phyloP scores from a whole-genome alignment of 2,329 filamentous ascomycete genomes.

The Xylaria sp. region DNA sequence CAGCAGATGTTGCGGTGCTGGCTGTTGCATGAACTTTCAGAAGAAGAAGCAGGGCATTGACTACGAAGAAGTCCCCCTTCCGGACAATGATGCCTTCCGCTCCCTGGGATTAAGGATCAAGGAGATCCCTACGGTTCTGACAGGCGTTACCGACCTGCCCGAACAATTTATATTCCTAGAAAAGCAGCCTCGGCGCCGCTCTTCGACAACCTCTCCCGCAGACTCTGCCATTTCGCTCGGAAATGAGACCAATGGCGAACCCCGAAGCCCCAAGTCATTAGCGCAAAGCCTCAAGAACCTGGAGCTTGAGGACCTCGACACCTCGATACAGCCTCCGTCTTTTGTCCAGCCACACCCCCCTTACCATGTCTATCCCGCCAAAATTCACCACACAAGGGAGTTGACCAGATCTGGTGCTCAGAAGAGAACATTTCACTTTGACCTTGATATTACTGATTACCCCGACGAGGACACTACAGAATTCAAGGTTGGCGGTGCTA shows the following conservation, averaged over 20 bases:
- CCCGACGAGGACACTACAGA: constrained; percentile 85
- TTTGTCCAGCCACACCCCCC: constrained; percentile 97
- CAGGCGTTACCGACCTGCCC: constrained; percentile 76
- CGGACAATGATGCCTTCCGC: constrained; percentile 86
- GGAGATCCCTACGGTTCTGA: constrained; percentile 78
- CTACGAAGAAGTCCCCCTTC: constrained; percentile 66
- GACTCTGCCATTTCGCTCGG: constrained; percentile 62
- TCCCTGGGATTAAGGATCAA: constrained; percentile 81
- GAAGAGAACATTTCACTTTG: constrained; percentile 98
- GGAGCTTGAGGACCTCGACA: constrained; percentile 61
- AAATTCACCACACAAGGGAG: constrained; percentile 84
- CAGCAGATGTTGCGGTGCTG: constrained; percentile 71
- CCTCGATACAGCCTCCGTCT: constrained; percentile 77
- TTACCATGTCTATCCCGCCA: constrained; percentile 91
- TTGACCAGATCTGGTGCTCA: constrained; percentile 89
- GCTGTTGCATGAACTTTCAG: constrained; percentile 67
- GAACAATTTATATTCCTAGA: constrained; percentile 77
- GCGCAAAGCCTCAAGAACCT: constrained; percentile 46
- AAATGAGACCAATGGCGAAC: constrained; percentile 52
- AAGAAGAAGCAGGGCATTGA: constrained; percentile 59
- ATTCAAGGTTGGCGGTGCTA: constrained; percentile 95
- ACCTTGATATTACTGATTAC: constrained; percentile 95
- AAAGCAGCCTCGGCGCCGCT: constrained; percentile 61
- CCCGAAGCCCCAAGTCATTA: constrained; percentile 48
- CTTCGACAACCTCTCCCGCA: constrained; percentile 56